Conservation (phyloP, 129 eudicot species). For the Chrysanthemum lavandulifolium region DNA sequence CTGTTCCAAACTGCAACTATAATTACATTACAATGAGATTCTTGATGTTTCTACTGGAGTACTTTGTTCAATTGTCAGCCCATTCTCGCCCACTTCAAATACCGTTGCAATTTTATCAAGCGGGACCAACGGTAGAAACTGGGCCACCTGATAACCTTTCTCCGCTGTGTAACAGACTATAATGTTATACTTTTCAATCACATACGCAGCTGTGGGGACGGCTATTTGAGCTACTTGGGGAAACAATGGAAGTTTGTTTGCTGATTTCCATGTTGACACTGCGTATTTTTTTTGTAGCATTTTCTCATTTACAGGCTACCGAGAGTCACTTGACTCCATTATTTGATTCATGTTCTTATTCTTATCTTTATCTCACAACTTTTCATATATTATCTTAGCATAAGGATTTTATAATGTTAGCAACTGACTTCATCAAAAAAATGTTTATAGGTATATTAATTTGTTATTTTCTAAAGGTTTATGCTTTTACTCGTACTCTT, state of each 20-base stretch:
- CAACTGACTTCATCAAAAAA: too few relatives aligned
- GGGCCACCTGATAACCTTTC: conserved; percentile 54
- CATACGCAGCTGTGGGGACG: conserved; percentile 61
- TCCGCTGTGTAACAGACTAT: conserved; percentile 42
- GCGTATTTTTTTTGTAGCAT: conserved; percentile 37
- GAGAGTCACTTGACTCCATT: conserved; percentile 13
- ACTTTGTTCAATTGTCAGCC: conserved; percentile 29
- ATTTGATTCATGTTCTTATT: conserved; percentile 14
- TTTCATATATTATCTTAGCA: not conserved
- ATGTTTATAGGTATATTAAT: too few relatives aligned
- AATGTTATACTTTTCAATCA: conserved; percentile 66
- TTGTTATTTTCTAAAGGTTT: too few relatives aligned
- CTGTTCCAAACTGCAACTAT: too few relatives aligned
- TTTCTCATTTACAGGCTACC: conserved; percentile 2
- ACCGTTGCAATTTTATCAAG: conserved; percentile 68
- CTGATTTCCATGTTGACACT: conserved; percentile 54
- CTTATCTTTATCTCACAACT: not conserved
- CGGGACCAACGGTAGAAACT: conserved; percentile 66
- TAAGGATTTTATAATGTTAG: too few relatives aligned
- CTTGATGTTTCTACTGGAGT: conserved; percentile 27
- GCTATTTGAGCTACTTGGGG: conserved; percentile 62
- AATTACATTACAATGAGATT: not conserved
- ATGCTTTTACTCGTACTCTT: too few relatives aligned
- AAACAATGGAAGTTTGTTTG: conserved; percentile 62
- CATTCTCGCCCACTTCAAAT: conserved; percentile 38